Percentiles rank a stretch among this genome's conserved stretches.
Conservation (phyloP, 352 stramenopile genomes). For the Phytophthora colocasiae region DNA sequence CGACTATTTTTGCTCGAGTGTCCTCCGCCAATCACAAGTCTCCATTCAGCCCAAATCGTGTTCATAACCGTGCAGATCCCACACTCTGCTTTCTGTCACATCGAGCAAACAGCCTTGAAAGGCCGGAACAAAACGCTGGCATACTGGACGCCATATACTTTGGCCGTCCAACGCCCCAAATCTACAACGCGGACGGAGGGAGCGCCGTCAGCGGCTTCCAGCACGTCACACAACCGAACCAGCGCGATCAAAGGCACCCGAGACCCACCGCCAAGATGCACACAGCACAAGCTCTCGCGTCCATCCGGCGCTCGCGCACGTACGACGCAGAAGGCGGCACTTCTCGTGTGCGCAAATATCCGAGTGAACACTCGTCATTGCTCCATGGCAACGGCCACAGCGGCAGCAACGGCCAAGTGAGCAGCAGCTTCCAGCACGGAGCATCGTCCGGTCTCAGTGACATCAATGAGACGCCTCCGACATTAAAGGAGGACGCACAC, state of each 20-base stretch:
- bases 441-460: slow-evolving; percentile 14
- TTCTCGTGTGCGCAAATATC: slow-evolving; percentile 26
- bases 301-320: slow-evolving; percentile 61
- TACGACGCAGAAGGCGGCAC: slow-evolving; percentile 35
- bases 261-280: slow-evolving; percentile 47
- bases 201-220: slow-evolving; percentile 10
- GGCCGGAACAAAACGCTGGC: slow-evolving; percentile 15
- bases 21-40: slow-evolving; percentile 18
- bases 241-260: slow-evolving; percentile 8
- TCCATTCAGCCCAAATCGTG: neutral
- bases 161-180: slow-evolving; percentile 18
- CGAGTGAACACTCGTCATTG: slow-evolving; percentile 49
- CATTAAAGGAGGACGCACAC: slow-evolving; percentile 43
- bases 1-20: slow-evolving; percentile 19
- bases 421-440: slow-evolving; percentile 13
- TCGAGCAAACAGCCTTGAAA: slow-evolving; percentile 19
- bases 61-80: slow-evolving; percentile 2
- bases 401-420: slow-evolving; percentile 24
- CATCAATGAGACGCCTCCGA: slow-evolving; percentile 12
- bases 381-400: slow-evolving; percentile 36
- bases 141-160: slow-evolving; percentile 28
- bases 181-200: slow-evolving; percentile 20
- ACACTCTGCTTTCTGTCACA: slow-evolving; percentile 27
- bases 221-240: slow-evolving; percentile 28
- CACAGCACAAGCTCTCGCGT: slow-evolving; percentile 67